These are phyloP conservation scores for Zalerion maritima DNA, from an alignment of 495 filamentous ascomycete genomes.

Conservation along the genomic window DNA sequence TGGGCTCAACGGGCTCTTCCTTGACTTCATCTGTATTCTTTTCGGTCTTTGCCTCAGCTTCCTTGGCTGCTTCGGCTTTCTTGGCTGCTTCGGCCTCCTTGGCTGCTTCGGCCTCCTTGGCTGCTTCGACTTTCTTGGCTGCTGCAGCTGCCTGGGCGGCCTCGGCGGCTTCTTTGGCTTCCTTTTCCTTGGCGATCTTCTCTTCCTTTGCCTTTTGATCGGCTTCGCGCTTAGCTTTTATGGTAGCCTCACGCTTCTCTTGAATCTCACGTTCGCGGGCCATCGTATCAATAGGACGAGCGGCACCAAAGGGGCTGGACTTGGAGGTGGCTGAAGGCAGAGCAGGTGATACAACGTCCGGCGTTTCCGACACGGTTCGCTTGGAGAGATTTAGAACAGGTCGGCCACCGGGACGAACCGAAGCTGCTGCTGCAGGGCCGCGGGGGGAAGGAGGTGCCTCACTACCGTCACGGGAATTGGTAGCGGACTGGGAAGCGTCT, in stretches of 20 bases:
- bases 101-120: conserved; percentile 9
- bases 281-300: conserved; percentile 77
- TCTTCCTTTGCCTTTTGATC: conserved; percentile 79
- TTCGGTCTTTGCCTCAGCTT: conserved; percentile 10
- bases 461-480: conserved; percentile 36
- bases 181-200: conserved; percentile 46
- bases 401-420: conserved; percentile 43
- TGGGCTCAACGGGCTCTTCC: conserved; percentile 19
- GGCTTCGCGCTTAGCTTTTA: conserved; percentile 72
- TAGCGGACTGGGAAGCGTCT: conserved; percentile 39
- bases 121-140: conserved; percentile 21
- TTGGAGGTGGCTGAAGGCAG: conserved; percentile 41
- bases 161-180: conserved; percentile 37
- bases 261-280: conserved; percentile 77
- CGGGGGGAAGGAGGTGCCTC: conserved; percentile 58
- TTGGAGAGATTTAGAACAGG: conserved; percentile 76
- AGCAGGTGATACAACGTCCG: conserved; percentile 34
- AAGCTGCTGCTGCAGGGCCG: conserved; percentile 26
- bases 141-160: conserved; percentile 24
- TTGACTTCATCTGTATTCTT: conserved; percentile 14
- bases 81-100: no score
- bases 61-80: conserved; percentile 6
- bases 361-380: conserved; percentile 66
- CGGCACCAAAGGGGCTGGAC: conserved; percentile 83
- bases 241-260: conserved; percentile 59